These are phyloP conservation scores for Candida sphagnicola DNA, from an alignment of 805 yeast species.

Conservation along the genomic window DNA sequence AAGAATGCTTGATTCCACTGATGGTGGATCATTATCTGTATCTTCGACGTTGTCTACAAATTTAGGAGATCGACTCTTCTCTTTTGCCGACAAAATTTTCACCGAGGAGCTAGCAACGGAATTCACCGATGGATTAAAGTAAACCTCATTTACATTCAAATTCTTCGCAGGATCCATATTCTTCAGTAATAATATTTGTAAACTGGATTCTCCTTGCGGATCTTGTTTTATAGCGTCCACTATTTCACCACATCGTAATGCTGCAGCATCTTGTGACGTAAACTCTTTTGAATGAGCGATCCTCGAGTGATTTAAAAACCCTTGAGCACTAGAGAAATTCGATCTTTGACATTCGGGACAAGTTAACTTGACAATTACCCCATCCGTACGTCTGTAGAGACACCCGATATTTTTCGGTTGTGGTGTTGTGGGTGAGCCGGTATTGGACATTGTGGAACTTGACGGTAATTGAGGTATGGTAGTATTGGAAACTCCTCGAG, in stretches of 20 bases:
- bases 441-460: not conserved
- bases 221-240: conserved; percentile 56
- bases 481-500: conserved; percentile 4
- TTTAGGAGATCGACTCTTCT: not conserved
- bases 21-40: not conserved
- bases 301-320: conserved; percentile 73
- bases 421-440: not conserved
- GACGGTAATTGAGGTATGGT: too few species aligned
- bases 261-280: conserved; percentile 71
- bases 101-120: conserved; percentile 1
- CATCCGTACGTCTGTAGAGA: conserved; percentile 65
- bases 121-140: conserved; percentile 24
- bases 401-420: conserved; percentile 35
- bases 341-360: conserved; percentile 66
- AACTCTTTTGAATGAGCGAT: conserved; percentile 70
- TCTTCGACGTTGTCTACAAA: not conserved
- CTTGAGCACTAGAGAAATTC: conserved; percentile 76
- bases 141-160: conserved; percentile 34
- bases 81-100: not conserved
- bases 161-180: conserved; percentile 41
- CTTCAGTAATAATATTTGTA: conserved; percentile 30
- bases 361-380: conserved; percentile 60
- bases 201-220: conserved; percentile 41
- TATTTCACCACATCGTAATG: conserved; percentile 58
- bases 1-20: conserved; percentile 8